Conservation (phyloP, 1,284 basidiomycete genomes). For the Xerocomus cyaneibrunnescens region DNA sequence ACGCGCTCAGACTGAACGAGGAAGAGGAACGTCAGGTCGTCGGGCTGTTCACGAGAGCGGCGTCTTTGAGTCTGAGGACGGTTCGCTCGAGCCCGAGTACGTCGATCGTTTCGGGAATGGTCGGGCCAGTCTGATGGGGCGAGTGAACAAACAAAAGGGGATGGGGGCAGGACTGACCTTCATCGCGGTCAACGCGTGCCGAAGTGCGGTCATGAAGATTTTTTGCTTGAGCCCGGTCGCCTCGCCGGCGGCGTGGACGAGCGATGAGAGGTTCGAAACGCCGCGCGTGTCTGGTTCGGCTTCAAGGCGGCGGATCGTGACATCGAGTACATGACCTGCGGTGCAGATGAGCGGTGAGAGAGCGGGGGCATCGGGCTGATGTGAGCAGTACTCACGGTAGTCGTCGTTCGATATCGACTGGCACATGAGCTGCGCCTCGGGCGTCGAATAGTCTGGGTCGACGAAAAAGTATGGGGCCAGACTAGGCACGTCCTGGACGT, state of each 20-base stretch:
- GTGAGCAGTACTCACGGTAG: conserved; percentile 46
- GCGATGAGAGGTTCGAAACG: conserved; percentile 38
- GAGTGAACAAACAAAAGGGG: neutral
- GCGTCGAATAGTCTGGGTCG: conserved; percentile 56
- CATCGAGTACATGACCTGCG: conserved; percentile 24
- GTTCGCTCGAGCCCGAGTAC: conserved; percentile 42
- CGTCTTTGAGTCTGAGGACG: conserved; percentile 31
- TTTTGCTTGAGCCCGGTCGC: conserved; percentile 47
- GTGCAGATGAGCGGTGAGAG: neutral
- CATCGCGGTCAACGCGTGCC: conserved; percentile 77
- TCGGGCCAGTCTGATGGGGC: conserved; percentile 45
- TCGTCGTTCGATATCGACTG: conserved; percentile 41
- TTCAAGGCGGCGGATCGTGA: conserved; percentile 8
- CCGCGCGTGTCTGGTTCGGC: conserved; percentile 17
- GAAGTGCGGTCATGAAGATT: conserved; percentile 65
- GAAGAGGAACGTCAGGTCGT: neutral
- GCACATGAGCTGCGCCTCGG: conserved; percentile 59
- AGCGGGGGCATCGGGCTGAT: too few species aligned
- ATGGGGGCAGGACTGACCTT: conserved; percentile 52
- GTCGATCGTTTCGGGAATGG: conserved; percentile 45
- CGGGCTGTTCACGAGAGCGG: conserved; percentile 1
- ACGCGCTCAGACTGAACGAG: too few species aligned
- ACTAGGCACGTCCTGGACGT: conserved; percentile 64
- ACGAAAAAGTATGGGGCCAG: conserved; percentile 77
- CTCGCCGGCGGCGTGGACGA: conserved; percentile 49